Percentiles rank a stretch among this genome's conserved stretches.
These are phyloP conservation scores for Neurospora hispaniola DNA, from an alignment of 495 filamentous ascomycete species.

Conservation along the genomic window DNA sequence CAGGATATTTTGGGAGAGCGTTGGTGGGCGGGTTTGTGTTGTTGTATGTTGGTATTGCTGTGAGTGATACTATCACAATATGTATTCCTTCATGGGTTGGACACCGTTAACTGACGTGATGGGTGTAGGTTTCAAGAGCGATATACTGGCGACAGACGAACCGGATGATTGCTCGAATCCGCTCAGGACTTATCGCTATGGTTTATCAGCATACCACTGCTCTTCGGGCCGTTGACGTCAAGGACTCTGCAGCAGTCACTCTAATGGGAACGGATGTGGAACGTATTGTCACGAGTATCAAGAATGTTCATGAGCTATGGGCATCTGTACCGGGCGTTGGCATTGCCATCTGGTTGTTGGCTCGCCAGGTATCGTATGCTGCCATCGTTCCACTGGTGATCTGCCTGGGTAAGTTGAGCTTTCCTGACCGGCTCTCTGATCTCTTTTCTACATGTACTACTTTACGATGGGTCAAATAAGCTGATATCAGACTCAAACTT, in stretches of 20 bases:
- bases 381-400: slow-evolving; percentile 39
- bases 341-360: slow-evolving; percentile 46
- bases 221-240: slow-evolving; percentile 29
- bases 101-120: background rate
- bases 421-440: background rate
- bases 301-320: slow-evolving; percentile 30
- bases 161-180: slow-evolving; percentile 39
- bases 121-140: slow-evolving; percentile 9
- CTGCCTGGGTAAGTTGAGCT: slow-evolving; percentile 26
- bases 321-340: slow-evolving; percentile 42
- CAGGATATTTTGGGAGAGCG: slow-evolving; percentile 30
- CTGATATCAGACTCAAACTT: background rate
- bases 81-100: background rate
- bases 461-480: background rate
- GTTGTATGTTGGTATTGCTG: slow-evolving; percentile 46
- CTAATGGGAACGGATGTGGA: slow-evolving; percentile 48
- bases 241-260: slow-evolving; percentile 45
- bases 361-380: slow-evolving; percentile 39
- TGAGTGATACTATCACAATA: slow-evolving; percentile 5
- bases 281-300: slow-evolving; percentile 18
- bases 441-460: no score
- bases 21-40: slow-evolving; percentile 45
- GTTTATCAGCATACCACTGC: slow-evolving; percentile 43
- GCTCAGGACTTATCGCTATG: slow-evolving; percentile 42
- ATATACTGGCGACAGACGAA: slow-evolving; percentile 35